Conservation (phyloP, 192 early-diverging fungal species). For the Glomus cerebriforme region DNA sequence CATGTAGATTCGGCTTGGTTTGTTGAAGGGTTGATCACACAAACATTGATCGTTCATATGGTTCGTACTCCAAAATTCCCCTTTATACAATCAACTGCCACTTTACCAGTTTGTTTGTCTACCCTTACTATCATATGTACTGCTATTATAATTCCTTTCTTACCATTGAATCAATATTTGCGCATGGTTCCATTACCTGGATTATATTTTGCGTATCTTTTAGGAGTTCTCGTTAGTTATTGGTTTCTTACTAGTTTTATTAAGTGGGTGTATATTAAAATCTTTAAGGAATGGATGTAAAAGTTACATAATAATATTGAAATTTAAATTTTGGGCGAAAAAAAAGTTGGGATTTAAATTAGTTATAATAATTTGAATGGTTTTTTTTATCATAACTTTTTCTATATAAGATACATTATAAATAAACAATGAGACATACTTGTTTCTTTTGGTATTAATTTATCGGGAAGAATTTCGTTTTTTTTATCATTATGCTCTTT, state of each 20-base stretch:
- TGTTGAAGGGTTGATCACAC: slow-evolving; percentile 45
- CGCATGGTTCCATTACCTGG: slow-evolving; percentile 38
- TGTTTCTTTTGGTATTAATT: too few species aligned
- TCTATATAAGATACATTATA: too few species aligned
- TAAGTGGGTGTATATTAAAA: slow-evolving; percentile 43
- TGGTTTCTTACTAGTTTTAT: slow-evolving; percentile 38
- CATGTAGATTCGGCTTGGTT: slow-evolving; percentile 46
- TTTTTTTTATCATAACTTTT: too few species aligned
- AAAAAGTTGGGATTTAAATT: too few species aligned
- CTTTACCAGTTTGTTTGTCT: slow-evolving; percentile 34
- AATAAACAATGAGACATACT: too few species aligned
- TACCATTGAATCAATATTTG: slow-evolving; percentile 34
- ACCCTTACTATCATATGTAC: slow-evolving; percentile 33
- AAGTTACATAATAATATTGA: too few species aligned
- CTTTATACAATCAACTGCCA: slow-evolving; percentile 45
- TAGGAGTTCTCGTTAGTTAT: slow-evolving; percentile 37
- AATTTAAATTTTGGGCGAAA: too few species aligned
- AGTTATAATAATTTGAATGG: too few species aligned
- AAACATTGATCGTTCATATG: slow-evolving; percentile 50
- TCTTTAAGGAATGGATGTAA: slow-evolving; percentile 50
- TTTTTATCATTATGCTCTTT: too few species aligned
- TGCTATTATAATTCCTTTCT: slow-evolving; percentile 38
- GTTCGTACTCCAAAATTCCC: slow-evolving; percentile 52
- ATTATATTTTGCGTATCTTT: slow-evolving; percentile 38
- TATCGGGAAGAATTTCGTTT: too few species aligned